phyloP scores from a whole-genome alignment of 139 green algal species.

The Volvox reticuliferus region DNA sequence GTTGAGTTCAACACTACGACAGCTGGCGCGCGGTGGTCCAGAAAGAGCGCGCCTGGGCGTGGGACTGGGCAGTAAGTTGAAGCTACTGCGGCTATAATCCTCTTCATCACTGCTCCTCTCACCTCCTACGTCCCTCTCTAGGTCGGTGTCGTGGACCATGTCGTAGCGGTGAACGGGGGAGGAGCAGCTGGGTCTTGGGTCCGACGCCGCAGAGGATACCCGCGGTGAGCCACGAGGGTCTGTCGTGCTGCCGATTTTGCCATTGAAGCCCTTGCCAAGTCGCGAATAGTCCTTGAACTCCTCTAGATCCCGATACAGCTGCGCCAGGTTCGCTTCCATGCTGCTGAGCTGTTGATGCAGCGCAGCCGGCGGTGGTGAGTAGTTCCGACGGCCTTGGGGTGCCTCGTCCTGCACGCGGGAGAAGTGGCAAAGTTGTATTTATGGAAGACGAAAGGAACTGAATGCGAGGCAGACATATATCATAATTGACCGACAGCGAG shows the following conservation, averaged over 20 bases:
- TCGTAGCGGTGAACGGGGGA: background rate
- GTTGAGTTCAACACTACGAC: too few relatives aligned
- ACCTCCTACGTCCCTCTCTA: background rate
- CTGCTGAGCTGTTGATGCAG: slow-evolving; percentile 31
- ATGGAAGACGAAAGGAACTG: background rate
- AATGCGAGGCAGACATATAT: background rate
- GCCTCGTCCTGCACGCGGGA: background rate
- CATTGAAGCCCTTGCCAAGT: background rate
- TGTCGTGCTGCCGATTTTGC: background rate
- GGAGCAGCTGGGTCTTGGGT: background rate
- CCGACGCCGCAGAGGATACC: background rate
- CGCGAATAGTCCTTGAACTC: slow-evolving; percentile 30
- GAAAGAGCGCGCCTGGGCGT: background rate
- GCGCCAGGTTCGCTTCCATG: slow-evolving; percentile 25
- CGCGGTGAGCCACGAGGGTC: background rate
- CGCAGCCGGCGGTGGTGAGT: background rate
- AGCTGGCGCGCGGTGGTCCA: too few relatives aligned
- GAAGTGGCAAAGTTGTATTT: background rate
- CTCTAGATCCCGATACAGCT: slow-evolving; percentile 43
- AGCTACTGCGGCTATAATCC: background rate
- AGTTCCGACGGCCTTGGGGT: background rate
- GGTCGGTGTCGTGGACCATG: background rate
- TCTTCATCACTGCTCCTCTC: background rate
- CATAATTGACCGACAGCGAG: background rate
- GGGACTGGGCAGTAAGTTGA: background rate